These are phyloP conservation scores for Kockiozyma suomiensis DNA, from an alignment of 805 yeast genomes.

Conservation along the genomic window DNA sequence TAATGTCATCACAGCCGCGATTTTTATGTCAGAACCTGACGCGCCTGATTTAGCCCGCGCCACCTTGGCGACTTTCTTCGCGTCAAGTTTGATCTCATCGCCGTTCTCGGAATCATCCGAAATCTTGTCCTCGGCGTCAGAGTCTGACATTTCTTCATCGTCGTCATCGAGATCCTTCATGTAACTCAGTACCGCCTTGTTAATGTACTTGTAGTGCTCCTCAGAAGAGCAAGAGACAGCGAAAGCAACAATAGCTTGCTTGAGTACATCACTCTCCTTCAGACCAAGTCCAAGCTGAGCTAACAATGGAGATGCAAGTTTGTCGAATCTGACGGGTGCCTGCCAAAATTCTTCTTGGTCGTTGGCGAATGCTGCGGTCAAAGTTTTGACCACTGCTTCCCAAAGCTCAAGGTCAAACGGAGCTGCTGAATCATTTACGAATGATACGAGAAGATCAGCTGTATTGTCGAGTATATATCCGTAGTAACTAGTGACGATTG, in stretches of 20 bases:
- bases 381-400: slow-evolving; percentile 70
- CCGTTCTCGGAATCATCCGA: slow-evolving; percentile 4
- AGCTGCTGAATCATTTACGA: slow-evolving; percentile 38
- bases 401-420: slow-evolving; percentile 57
- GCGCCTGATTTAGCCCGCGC: slow-evolving; percentile 23
- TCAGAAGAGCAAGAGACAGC: slow-evolving; percentile 65
- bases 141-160: slow-evolving; percentile 45
- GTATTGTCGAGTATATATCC: slow-evolving; percentile 83
- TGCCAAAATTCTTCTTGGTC: slow-evolving; percentile 86
- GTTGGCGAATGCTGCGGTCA: slow-evolving; percentile 73
- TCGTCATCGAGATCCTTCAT: slow-evolving; percentile 64
- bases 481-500: slow-evolving; percentile 85
- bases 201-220: slow-evolving; percentile 69
- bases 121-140: slow-evolving; percentile 5
- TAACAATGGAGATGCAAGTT: slow-evolving; percentile 63
- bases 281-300: slow-evolving; percentile 54
- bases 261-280: slow-evolving; percentile 49
- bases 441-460: slow-evolving; percentile 55
- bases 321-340: slow-evolving; percentile 78
- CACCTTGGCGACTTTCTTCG: slow-evolving; percentile 21
- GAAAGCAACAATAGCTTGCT: slow-evolving; percentile 75
- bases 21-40: slow-evolving; percentile 45
- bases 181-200: slow-evolving; percentile 62
- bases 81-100: slow-evolving; percentile 9
- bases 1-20: slow-evolving; percentile 79